Base-by-base conservation (phyloP, 106 monocot species). In the Acorus calamus region DNA sequence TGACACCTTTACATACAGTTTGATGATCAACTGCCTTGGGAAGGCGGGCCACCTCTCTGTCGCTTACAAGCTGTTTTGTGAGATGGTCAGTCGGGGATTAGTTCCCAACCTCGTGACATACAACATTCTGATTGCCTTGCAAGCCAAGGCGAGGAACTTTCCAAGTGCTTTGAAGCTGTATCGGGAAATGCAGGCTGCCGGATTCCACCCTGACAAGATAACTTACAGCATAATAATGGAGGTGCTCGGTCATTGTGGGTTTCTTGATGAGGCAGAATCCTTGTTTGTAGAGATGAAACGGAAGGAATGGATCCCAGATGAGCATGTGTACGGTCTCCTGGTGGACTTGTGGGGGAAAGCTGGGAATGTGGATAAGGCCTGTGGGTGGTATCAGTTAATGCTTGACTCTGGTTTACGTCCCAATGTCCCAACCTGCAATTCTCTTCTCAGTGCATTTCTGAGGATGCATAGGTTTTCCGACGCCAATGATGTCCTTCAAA, bases 261-360 rank as follows among this genome's bases (percentile, higher is more conserved):
- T 68, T 56, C 81, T 87, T 53, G 78, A 82, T 60, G 96, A 96
- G 68, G 90, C 76, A 3, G 91, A 96, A 70, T 46, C 67, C 3
- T 80, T 96, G 11, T 91, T 96, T 60, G 3, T 62, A 42, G 84
- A 96, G 73, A 96, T 96, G 96, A 74, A 76, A 41, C 66, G 55
- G 28, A 28, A 28, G 61, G 80, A 87, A 65, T 91, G 91, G 71
- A 72, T 83, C 50, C 91, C 96, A 46, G 96, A 96, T 56, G 87
- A 96, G 58, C 96, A 82, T 14, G 87, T 77, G 13, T 96, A 91
- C 44, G 91, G 96, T 14, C 84, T 91, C 55, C 57, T 96, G 54
- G 85, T 96, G 4, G 96, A 96, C 56, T 74, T 96, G 59, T 96
- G 96, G 87, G 96, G 96, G n/a, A 96, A 91, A 71, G 74, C 82